Conservation (phyloP, 2,329 filamentous ascomycete genomes). For the Fusarium haematococcum region DNA sequence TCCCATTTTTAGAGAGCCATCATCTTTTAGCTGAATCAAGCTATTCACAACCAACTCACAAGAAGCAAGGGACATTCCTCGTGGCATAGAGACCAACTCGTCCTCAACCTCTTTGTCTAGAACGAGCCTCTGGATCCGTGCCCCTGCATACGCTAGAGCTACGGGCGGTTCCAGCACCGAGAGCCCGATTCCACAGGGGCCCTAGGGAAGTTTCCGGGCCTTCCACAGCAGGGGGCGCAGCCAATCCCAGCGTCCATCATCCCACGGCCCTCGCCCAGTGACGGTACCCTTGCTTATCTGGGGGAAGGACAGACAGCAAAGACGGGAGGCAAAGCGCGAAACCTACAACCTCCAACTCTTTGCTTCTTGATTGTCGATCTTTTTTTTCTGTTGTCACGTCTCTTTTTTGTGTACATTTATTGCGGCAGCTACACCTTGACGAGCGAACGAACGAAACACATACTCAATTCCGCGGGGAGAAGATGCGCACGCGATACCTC, state of each 20-base stretch:
- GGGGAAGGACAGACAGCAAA: slow-evolving; percentile 33
- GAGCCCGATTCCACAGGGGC: slow-evolving; percentile 29
- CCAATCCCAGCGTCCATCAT: slow-evolving; percentile 42
- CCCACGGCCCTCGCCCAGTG: slow-evolving; percentile 22
- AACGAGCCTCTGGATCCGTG: slow-evolving; percentile 19
- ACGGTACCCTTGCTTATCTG: slow-evolving; percentile 40
- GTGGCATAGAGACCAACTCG: neutral
- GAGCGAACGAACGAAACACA: slow-evolving; percentile 6
- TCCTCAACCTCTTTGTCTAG: neutral
- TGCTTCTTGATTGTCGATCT: slow-evolving; percentile 27
- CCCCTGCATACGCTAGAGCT: slow-evolving; percentile 31
- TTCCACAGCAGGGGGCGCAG: slow-evolving; percentile 6
- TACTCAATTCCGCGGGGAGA: slow-evolving; percentile 19
- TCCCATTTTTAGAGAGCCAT: neutral
- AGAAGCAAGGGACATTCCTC: neutral
- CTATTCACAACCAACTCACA: neutral
- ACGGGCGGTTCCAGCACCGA: slow-evolving; percentile 29
- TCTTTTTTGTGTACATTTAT: slow-evolving; percentile 1
- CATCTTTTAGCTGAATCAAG: neutral
- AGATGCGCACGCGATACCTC: slow-evolving; percentile 43
- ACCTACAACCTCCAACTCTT: slow-evolving; percentile 18
- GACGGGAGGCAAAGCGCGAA: neutral
- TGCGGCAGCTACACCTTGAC: neutral
- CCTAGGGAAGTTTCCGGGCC: slow-evolving; percentile 1
- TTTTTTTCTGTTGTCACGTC: slow-evolving; percentile 6